Base-by-base conservation (phyloP, 2,329 filamentous ascomycete species). In the Cladophialophora exuberans region DNA sequence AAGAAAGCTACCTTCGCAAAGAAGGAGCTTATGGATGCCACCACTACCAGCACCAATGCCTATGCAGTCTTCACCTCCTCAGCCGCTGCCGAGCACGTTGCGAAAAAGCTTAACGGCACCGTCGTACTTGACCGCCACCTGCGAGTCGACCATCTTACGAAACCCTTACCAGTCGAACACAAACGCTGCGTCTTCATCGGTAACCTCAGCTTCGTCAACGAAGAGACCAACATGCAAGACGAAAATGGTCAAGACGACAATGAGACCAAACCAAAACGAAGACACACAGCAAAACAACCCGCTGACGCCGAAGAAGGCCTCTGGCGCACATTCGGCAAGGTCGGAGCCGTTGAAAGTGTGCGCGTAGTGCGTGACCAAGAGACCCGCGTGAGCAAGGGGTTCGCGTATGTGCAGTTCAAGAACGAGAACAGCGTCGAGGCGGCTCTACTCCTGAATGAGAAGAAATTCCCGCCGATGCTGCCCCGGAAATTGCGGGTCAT, bases 371-470 rank as follows among this genome's bases (percentile, higher is more conserved):
- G 94, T 52, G 94, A 99, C 68, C 80, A 89, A 60, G 87, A 88
- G 63, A 99, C 95, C 6, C 84, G 95, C 45, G 90, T 99, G 25
- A 91, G 94, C 66, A 99, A 99, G 71, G 94, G 94, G 3, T 90
- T 99, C 68, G 95, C 95, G 59, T 99, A 99, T 67, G 93, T 99
- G 13, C 94, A 99, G 69, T 99, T 99, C 73, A 84, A 87, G 78
- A 90, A 97, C 66, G 84, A 81, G 60, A 97, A 95, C 66, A 80
- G 87, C 39, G 93, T 99, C 41, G 94, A 99, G 73, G 83, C 88
- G n/a, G 94, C 94, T 1, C 81, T 99, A 10, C 81, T 95, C 33
- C 83, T 93, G 58, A 83, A 97, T 69, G 92, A 85, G 59, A 96
- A 97, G 78, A 94, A 89, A 66, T 97, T 92, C 67, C 91, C 93